phyloP scores from a whole-genome alignment of 2,329 filamentous ascomycete species.

The Aspergillus uvarum region DNA sequence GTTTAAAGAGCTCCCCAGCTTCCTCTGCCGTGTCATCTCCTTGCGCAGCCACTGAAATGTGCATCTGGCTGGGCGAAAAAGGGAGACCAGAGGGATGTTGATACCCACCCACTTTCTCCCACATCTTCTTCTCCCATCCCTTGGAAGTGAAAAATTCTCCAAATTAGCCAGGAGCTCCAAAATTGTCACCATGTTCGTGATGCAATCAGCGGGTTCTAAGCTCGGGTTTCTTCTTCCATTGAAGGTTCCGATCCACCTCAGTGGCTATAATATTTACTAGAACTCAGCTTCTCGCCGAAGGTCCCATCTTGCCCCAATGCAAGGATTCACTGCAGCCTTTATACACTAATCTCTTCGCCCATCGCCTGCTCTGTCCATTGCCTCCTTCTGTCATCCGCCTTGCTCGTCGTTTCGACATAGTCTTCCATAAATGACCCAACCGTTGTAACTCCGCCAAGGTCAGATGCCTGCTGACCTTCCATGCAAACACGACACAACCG shows the following conservation, averaged over 20 bases:
- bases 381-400: not conserved
- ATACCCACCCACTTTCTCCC: too few species aligned
- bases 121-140: not conserved
- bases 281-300: not conserved
- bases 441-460: conserved; percentile 20
- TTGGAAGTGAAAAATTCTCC: not conserved
- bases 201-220: not conserved
- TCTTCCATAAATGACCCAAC: conserved; percentile 16
- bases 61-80: not conserved
- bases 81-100: not conserved
- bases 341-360: conserved; percentile 4
- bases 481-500: conserved; percentile 19
- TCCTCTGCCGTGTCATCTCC: not conserved
- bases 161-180: not conserved
- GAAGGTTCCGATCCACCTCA: conserved; percentile 13
- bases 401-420: conserved; percentile 11
- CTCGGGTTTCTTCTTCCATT: not conserved
- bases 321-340: conserved; percentile 12
- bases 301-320: conserved; percentile 12
- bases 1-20: not conserved
- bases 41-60: not conserved
- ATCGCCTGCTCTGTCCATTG: not conserved
- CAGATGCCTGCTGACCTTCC: conserved; percentile 26
- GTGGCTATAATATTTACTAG: conserved; percentile 10
- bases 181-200: not conserved